Evolutionary conservation across 305 asterid species (phyloP).

Genomic region (Rubia tinctorum): DNA sequence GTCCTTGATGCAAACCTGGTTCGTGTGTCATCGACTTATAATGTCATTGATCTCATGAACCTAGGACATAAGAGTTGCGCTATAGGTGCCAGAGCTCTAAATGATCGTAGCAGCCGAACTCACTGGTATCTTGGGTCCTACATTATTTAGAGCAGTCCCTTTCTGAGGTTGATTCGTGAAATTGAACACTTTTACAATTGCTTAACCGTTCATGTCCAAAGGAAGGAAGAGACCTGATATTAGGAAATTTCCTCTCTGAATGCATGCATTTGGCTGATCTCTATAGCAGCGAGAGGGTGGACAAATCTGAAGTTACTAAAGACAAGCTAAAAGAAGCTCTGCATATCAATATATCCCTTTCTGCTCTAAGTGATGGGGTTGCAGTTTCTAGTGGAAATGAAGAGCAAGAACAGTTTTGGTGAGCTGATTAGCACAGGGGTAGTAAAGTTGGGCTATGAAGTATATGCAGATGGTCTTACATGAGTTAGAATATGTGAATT

Average conservation of each 20-base stretch:
- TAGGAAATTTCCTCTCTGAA: slow-evolving; percentile 74
- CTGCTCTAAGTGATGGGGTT: slow-evolving; percentile 79
- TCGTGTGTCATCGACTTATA: slow-evolving; percentile 33
- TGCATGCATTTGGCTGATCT: slow-evolving; percentile 99
- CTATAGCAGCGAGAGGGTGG: slow-evolving; percentile 98
- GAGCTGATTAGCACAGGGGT: slow-evolving; percentile 42
- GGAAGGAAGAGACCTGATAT: slow-evolving; percentile 83
- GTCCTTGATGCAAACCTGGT: slow-evolving; percentile 68
- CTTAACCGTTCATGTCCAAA: slow-evolving; percentile 93
- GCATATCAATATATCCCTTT: slow-evolving; percentile 85
- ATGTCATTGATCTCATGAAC: slow-evolving; percentile 41
- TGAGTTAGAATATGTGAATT: too few relatives aligned
- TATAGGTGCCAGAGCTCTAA: slow-evolving; percentile 47
- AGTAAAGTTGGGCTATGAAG: slow-evolving; percentile 84
- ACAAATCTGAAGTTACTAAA: slow-evolving; percentile 92
- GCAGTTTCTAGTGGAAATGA: slow-evolving; percentile 38
- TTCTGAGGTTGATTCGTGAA: slow-evolving; percentile 12
- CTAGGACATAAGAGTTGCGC: slow-evolving; percentile 39
- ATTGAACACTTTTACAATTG: slow-evolving; percentile 47
- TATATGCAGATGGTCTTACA: slow-evolving; percentile 40
- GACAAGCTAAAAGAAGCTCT: slow-evolving; percentile 96
- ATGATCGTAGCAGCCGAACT: slow-evolving; percentile 55
- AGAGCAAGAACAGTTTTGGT: slow-evolving; percentile 39
- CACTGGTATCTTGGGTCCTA: slow-evolving; percentile 49
- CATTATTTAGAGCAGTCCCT: background rate